Evolutionary conservation across 1,284 basidiomycete genomes (phyloP), one percentile per base, ranked within the genome.

Genomic region (Apiotrichum siamense): DNA sequence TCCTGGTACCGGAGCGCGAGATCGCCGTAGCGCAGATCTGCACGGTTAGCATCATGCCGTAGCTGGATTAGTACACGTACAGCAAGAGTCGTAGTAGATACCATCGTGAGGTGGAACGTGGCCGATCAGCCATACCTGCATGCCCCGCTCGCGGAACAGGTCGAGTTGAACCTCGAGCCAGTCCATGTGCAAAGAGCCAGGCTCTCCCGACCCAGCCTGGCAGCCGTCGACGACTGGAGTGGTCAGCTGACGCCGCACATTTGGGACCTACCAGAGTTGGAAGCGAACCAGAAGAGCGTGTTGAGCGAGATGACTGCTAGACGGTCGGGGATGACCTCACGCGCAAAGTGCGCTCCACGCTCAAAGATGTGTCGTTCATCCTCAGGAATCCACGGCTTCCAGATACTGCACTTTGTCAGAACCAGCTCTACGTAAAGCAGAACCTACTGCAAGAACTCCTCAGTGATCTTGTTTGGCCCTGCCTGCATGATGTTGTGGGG

Each of bases 231-330:
- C 69, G 24, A 67, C 68, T 62, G 52, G 7, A 17, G 20, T 41
- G 13, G 20, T 35, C 15, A 23, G 29, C 5, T 7, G 25, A 9
- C 10, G 24, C 23, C 24, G 20, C 18, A 1, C 15, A 32, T 20
- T 2, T 17, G 17, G 17, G 3, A 58, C 76, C 66, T 62, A 83
- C 87, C 86, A 76, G 89, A 88, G 75, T 96, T 96, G 29, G 85
- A 84, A 66, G 89, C 85, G 72, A 87, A 96, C 76, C 89, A 93
- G 74, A 90, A 96, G 73, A 96, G 80, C 2, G 91, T 93, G 73
- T 94, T 96, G 54, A 96, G 76, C 59, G 85, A 86, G 67, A 96
- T 83, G 40, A 86, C 88, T 9, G 88, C 87, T 18, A 94, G 66
- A 47, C 80, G 68, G 62, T 84, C 79, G 1, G 86, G 85, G 24